These are phyloP conservation scores for Flaveria linearis DNA, from an alignment of 129 eudicot genomes.

Conservation along the genomic window DNA sequence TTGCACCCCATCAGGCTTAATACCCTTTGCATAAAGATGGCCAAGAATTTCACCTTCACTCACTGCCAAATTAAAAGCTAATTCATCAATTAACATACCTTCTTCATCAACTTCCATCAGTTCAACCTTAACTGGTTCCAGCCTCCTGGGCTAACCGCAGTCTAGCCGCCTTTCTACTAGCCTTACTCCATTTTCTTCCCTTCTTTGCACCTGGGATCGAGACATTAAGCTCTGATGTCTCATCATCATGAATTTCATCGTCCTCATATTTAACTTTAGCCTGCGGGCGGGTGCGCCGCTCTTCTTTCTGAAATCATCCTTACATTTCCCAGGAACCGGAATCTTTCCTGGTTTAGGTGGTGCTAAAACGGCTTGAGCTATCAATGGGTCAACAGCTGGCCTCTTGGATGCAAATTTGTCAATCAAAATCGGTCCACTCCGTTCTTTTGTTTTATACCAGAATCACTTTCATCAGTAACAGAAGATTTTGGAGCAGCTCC, in stretches of 20 bases:
- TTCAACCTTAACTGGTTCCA: slow-evolving; percentile 83
- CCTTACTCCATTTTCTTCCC: slow-evolving; percentile 92
- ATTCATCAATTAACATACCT: slow-evolving; percentile 78
- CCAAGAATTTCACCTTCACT: slow-evolving; percentile 91
- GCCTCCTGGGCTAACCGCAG: slow-evolving; percentile 84
- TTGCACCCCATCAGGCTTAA: slow-evolving; percentile 80
- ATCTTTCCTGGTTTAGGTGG: slow-evolving; percentile 67
- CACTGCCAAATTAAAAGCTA: slow-evolving; percentile 79
- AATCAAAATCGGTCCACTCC: slow-evolving; percentile 68
- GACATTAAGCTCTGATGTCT: slow-evolving; percentile 60
- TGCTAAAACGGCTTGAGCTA: slow-evolving; percentile 71
- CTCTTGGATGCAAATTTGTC: slow-evolving; percentile 87
- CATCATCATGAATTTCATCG: slow-evolving; percentile 45
- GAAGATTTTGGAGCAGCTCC: slow-evolving; percentile 55
- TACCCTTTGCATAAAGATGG: slow-evolving; percentile 72
- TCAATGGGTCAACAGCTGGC: slow-evolving; percentile 55
- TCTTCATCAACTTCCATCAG: slow-evolving; percentile 84
- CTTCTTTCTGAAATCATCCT: slow-evolving; percentile 59
- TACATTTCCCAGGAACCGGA: slow-evolving; percentile 48
- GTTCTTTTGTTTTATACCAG: slow-evolving; percentile 48
- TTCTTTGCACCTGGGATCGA: slow-evolving; percentile 72
- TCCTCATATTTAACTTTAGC: slow-evolving; percentile 42
- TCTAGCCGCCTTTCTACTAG: slow-evolving; percentile 87
- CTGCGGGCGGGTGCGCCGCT: slow-evolving; percentile 55
- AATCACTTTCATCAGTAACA: slow-evolving; percentile 24